phyloP scores from a whole-genome alignment of 176 grass and related monocot species.

The Aegilops bicornis region DNA sequence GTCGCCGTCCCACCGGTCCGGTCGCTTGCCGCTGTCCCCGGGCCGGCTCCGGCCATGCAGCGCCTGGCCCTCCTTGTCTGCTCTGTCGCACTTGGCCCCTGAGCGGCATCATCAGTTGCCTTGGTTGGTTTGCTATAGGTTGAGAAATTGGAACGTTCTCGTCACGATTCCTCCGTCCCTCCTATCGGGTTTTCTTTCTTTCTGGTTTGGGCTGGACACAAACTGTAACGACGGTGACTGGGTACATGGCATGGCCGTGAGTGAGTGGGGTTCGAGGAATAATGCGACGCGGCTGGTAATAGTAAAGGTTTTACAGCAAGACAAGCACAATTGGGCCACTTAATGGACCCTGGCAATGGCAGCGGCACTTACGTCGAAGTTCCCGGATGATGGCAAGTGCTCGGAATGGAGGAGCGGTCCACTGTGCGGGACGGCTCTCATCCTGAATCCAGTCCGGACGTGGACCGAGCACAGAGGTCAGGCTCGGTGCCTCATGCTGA shows the following conservation, averaged over 20 bases:
- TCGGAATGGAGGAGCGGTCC: not conserved
- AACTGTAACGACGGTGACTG: not conserved
- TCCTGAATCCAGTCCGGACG: not conserved
- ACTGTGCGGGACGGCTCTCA: not conserved
- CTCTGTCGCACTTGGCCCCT: constrained; percentile 9
- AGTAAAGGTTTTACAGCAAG: not conserved
- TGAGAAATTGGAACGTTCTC: too few species aligned
- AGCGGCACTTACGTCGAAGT: not conserved
- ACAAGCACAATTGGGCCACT: not conserved
- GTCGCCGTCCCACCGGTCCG: not conserved
- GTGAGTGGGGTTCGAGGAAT: not conserved
- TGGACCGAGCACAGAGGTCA: not conserved
- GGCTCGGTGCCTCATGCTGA: not conserved
- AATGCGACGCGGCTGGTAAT: not conserved
- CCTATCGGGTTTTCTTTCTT: not conserved
- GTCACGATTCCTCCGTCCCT: not conserved
- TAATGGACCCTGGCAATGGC: not conserved
- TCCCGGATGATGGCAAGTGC: not conserved
- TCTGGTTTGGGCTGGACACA: not conserved
- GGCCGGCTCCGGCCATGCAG: not conserved
- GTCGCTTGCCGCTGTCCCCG: not conserved
- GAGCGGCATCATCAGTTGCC: not conserved
- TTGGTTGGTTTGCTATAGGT: not conserved
- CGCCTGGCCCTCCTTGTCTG: constrained; percentile 9
- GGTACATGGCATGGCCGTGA: too few species aligned